Evolutionary conservation across 441 rosid species (phyloP).

Genomic region (Viola pubescens): DNA sequence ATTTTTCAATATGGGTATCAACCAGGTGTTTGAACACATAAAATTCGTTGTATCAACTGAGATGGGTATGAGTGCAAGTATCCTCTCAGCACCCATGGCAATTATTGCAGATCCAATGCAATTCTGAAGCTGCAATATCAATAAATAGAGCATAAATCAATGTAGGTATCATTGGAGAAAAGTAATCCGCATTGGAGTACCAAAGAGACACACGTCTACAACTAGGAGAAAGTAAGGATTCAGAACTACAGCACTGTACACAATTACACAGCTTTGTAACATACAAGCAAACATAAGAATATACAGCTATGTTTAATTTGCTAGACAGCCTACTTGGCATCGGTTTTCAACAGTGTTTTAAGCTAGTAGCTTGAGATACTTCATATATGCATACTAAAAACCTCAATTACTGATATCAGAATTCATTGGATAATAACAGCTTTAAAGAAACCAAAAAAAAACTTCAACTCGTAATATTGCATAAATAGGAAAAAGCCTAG

Average conservation of each 20-base stretch:
- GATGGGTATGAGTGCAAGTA: slow-evolving; percentile 65
- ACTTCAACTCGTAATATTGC: no score
- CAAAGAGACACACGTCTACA: no score
- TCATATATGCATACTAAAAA: slow-evolving; percentile 4
- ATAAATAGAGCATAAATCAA: slow-evolving; percentile 1
- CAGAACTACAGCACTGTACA: no score
- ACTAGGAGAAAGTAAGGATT: no score
- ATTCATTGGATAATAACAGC: no score
- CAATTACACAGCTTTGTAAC: no score
- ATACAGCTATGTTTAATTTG: not conserved
- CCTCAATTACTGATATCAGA: not conserved
- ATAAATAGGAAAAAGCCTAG: no score
- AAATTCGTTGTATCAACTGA: slow-evolving; percentile 43
- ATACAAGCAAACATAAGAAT: no score
- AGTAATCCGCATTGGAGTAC: no score
- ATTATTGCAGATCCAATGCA: slow-evolving; percentile 85
- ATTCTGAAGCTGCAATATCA: slow-evolving; percentile 49
- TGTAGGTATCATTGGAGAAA: no score
- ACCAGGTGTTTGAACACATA: slow-evolving; percentile 59
- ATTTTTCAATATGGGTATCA: slow-evolving; percentile 68
- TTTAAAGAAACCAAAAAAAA: no score
- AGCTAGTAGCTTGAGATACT: not conserved
- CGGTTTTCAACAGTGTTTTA: not conserved
- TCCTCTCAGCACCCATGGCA: slow-evolving; percentile 76
- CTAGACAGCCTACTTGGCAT: not conserved